A percentile compares a stretch with the other conserved stretches of the same genome.
Evolutionary conservation across 768 basidiomycete genomes (phyloP).

Genomic region (Trametes maxima): DNA sequence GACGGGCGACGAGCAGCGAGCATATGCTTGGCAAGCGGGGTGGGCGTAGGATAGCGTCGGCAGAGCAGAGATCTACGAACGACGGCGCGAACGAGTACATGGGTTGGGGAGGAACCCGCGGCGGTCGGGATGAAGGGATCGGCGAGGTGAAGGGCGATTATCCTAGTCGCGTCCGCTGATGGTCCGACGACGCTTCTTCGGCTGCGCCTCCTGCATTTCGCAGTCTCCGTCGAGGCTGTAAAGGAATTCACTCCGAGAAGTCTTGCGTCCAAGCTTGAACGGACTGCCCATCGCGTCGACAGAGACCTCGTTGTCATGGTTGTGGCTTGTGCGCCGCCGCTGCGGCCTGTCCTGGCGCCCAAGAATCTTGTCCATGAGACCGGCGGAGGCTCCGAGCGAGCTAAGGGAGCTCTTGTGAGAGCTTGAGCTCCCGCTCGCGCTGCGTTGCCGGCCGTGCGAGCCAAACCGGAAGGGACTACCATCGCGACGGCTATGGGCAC

Average conservation of each 20-base stretch:
- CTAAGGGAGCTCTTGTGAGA: slow-evolving; percentile 25
- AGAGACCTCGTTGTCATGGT: slow-evolving; percentile 24
- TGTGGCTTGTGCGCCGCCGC: slow-evolving; percentile 13
- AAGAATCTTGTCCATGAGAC: slow-evolving; percentile 20
- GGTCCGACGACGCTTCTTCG: slow-evolving; percentile 54
- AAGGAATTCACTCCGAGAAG: slow-evolving; percentile 21
- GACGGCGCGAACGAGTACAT: neutral
- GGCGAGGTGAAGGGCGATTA: neutral
- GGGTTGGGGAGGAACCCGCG: neutral
- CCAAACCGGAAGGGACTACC: slow-evolving; percentile 7
- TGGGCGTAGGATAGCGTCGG: neutral
- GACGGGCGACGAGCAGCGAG: slow-evolving; percentile 11
- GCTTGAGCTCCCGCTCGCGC: slow-evolving; percentile 21
- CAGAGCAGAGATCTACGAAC: neutral
- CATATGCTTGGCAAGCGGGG: slow-evolving; percentile 1
- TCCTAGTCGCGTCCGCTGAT: slow-evolving; percentile 31
- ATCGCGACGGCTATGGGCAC: slow-evolving; percentile 2
- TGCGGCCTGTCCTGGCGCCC: slow-evolving; percentile 10
- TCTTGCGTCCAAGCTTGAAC: slow-evolving; percentile 19
- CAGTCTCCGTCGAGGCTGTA: slow-evolving; percentile 26
- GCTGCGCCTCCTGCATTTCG: slow-evolving; percentile 40
- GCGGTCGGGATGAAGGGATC: neutral
- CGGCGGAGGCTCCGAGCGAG: slow-evolving; percentile 33
- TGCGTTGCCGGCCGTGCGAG: slow-evolving; percentile 3
- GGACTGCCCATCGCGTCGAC: slow-evolving; percentile 32